Evolutionary conservation across 257 asterid genomes (phyloP), one percentile per base, ranked within the genome.

Genomic region (Lithospermum erythrorhizon): DNA sequence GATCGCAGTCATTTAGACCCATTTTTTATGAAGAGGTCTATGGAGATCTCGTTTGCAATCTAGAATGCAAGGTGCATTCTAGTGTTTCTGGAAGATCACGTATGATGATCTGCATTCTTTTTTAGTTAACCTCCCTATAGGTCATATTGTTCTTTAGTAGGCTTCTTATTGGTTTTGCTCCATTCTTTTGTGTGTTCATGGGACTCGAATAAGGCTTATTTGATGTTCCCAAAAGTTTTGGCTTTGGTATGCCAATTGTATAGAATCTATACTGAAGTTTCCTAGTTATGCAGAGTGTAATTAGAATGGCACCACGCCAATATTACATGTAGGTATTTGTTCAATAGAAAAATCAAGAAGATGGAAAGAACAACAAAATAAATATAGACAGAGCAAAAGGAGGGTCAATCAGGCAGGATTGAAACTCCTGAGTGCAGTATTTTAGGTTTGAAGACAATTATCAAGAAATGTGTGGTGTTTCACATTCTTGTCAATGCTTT

Each of bases 251-350:
- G 95, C 96, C 87, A 76, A 80, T 65, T 90, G 96, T 90, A 87
- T 87, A 90, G 86, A 81, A 60, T 65, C 73, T 78, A 76, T 77
- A 76, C 68, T 78, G 73, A 66, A 76, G 70, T 65, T 76, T 63
- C 79, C 71, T 79, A 79, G 87, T 65, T 68, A 62, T 72, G 78
- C 68, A 63, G 81, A 62, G 71, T 72, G 85, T 89, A 82, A 71
- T 84, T 86, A 86, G 75, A 83, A 72, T 59, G 96, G 95, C 94
- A 85, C 62, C 79, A 84, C 82, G 90, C 96, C 91, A 74, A 75
- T 65, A 69, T 83, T 78, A 74, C 84, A 80, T 59, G 68, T 78
- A 66, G 81, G 89, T 76, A 75, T 57, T 68, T 41, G 69, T 73
- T 71, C 68, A 70, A 45, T 60, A 67, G 70, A 58, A 49, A 68